phyloP scores from a whole-genome alignment of 2,329 filamentous ascomycete genomes.

The Aspergillus vadensis region DNA sequence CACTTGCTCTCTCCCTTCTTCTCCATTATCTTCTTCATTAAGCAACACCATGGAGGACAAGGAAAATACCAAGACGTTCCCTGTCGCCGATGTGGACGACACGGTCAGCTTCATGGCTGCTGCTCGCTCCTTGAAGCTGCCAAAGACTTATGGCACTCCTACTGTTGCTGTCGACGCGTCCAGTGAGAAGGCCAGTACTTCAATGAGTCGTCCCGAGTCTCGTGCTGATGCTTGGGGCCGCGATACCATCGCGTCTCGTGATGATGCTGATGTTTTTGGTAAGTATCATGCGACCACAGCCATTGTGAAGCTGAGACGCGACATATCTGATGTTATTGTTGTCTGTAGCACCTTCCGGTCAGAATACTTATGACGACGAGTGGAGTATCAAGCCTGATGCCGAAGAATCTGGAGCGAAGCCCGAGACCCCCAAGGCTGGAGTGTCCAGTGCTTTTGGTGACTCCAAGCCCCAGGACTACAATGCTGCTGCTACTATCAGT shows the following conservation, averaged over 20 bases:
- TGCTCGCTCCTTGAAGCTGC: slow-evolving; percentile 22
- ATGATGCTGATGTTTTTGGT: slow-evolving; percentile 2
- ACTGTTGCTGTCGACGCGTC: slow-evolving; percentile 8
- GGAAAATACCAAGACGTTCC: slow-evolving; percentile 7
- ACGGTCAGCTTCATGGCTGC: slow-evolving; percentile 32
- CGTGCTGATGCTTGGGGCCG: not conserved
- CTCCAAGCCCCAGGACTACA: not conserved
- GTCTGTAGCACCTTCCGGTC: not conserved
- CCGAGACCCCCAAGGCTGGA: not conserved
- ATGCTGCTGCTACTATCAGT: not conserved
- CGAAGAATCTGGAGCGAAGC: not conserved
- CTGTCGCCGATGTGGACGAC: slow-evolving; percentile 27
- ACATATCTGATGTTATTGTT: not conserved
- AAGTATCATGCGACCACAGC: not conserved
- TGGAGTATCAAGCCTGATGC: not conserved
- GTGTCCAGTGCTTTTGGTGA: not conserved
- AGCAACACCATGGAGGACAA: not conserved
- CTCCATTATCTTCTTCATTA: not conserved
- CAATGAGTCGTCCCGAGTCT: slow-evolving; percentile 2
- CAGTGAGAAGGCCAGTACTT: slow-evolving; percentile 4
- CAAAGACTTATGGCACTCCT: slow-evolving; percentile 8
- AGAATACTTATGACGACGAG: not conserved
- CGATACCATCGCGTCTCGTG: not conserved
- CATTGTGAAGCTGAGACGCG: not conserved
- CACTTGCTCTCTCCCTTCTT: not conserved